phyloP scores from a whole-genome alignment of 176 grass and related monocot species.

The Guadua angustifolia region DNA sequence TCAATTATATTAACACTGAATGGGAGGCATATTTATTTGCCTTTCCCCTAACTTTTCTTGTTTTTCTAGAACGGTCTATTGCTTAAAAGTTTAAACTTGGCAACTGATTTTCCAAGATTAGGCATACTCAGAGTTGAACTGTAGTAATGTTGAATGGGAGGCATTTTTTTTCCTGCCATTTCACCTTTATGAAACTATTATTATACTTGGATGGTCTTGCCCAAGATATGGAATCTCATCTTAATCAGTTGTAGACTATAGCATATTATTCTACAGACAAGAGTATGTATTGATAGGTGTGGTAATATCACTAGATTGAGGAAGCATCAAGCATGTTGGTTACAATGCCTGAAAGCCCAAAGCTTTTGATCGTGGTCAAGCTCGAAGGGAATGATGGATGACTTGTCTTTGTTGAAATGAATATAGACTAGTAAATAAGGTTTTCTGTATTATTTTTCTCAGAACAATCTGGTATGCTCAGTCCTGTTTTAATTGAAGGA shows the following conservation, averaged over 20 bases:
- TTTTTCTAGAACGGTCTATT: neutral
- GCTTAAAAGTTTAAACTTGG: neutral
- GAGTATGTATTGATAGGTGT: neutral
- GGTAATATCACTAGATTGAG: constrained; percentile 13
- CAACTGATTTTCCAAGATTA: neutral
- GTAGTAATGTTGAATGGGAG: neutral
- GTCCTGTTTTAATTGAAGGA: neutral
- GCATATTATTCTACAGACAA: constrained; percentile 3
- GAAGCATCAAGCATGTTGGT: neutral
- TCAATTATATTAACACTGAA: constrained; percentile 1
- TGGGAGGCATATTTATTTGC: neutral
- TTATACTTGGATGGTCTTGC: neutral
- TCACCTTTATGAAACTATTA: neutral
- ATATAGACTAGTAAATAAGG: neutral
- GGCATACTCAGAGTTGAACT: neutral
- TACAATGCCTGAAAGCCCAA: neutral
- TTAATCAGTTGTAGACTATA: neutral
- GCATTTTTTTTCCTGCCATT: neutral
- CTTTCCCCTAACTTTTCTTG: neutral
- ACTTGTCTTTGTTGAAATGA: neutral
- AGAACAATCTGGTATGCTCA: neutral
- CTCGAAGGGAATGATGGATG: constrained; percentile 4
- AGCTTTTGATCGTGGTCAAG: constrained; percentile 6
- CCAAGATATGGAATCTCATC: neutral
- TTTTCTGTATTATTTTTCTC: neutral